These are phyloP conservation scores for Fusarium fracticaudum DNA, from an alignment of 2,329 filamentous ascomycete genomes.

Conservation along the genomic window DNA sequence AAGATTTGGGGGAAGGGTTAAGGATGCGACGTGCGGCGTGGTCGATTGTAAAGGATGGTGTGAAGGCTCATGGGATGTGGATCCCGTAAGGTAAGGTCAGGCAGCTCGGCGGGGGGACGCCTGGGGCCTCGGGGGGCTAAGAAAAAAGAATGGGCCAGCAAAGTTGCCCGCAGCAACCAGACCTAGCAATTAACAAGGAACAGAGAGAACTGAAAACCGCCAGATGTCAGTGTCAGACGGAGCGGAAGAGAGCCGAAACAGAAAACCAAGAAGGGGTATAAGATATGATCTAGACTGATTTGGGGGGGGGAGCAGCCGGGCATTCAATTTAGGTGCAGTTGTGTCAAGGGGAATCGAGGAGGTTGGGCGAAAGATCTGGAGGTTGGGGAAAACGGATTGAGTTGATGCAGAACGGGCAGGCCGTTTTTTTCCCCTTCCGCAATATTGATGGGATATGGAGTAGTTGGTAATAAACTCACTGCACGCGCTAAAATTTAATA, in stretches of 20 bases:
- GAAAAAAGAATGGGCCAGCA: slow-evolving; percentile 36
- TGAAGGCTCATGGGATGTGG: slow-evolving; percentile 30
- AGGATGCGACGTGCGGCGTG: slow-evolving; percentile 33
- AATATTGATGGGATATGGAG: background rate
- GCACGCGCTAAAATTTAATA: slow-evolving; percentile 1
- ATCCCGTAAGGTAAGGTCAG: slow-evolving; percentile 16
- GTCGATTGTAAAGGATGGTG: slow-evolving; percentile 29
- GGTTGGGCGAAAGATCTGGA: slow-evolving; percentile 21
- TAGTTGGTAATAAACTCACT: slow-evolving; percentile 14
- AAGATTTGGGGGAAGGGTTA: slow-evolving; percentile 36
- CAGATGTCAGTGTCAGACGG: slow-evolving; percentile 21
- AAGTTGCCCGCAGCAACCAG: slow-evolving; percentile 43
- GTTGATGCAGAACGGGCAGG: slow-evolving; percentile 13
- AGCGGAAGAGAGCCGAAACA: slow-evolving; percentile 25
- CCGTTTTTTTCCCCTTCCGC: slow-evolving; percentile 7
- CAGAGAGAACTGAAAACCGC: background rate
- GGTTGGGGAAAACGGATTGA: slow-evolving; percentile 28
- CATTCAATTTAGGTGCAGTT: slow-evolving; percentile 28
- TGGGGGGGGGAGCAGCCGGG: background rate
- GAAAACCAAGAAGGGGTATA: background rate
- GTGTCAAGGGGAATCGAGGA: slow-evolving; percentile 20
- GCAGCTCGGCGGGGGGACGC: background rate
- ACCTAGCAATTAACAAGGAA: slow-evolving; percentile 19
- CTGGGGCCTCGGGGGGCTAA: slow-evolving; percentile 9
- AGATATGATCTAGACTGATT: slow-evolving; percentile 6